Conservation (phyloP, 208 protist species). For the Acanthamoeba divionensis region DNA sequence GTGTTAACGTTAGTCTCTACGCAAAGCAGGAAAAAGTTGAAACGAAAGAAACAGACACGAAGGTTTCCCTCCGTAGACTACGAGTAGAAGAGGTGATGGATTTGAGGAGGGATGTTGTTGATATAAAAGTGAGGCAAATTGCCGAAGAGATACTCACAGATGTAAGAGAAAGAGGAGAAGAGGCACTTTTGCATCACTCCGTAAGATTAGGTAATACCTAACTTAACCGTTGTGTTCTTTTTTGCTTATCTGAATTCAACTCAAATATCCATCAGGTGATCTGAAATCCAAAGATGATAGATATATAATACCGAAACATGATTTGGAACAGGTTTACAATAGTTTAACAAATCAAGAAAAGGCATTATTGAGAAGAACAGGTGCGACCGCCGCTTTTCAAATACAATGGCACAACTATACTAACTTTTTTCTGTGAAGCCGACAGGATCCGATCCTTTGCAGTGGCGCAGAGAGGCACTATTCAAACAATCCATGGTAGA, state of each 20-base stretch:
- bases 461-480: not conserved
- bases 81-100: slow-evolving; percentile 52
- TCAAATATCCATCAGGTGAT: no score
- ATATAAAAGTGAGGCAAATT: slow-evolving; percentile 54
- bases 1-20: no score
- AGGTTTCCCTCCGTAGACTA: slow-evolving; percentile 22
- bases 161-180: slow-evolving; percentile 59
- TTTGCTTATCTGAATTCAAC: not conserved
- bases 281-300: no score
- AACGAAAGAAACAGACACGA: not conserved
- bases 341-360: no score
- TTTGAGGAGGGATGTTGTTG: slow-evolving; percentile 67
- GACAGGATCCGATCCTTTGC: slow-evolving; percentile 57
- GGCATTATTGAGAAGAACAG: no score
- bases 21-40: slow-evolving; percentile 15
- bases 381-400: no score
- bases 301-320: no score
- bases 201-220: slow-evolving; percentile 55
- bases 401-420: no score
- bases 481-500: slow-evolving; percentile 7
- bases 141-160: slow-evolving; percentile 69
- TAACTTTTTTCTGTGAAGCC: not conserved
- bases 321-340: no score
- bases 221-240: not conserved
- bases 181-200: slow-evolving; percentile 56